Percentiles rank a stretch among this genome's conserved stretches.
Evolutionary conservation across 2,329 filamentous ascomycete genomes (phyloP).

Genomic region (Clarireedia hainanense): DNA sequence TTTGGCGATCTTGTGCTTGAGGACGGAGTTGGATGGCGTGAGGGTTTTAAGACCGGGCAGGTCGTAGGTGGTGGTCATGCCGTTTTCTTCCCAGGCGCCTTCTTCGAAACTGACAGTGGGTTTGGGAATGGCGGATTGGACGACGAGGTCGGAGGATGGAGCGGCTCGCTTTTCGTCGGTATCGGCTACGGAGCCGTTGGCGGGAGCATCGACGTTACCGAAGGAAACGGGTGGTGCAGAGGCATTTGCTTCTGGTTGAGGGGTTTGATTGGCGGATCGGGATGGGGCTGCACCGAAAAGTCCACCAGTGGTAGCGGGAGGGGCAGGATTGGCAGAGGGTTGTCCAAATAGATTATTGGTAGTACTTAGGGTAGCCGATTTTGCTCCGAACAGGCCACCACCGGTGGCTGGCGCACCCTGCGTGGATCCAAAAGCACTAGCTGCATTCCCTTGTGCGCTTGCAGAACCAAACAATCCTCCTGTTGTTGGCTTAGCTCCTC

Average conservation of each 20-base stretch:
- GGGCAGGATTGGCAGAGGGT: neutral
- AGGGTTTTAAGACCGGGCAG: slow-evolving; percentile 51
- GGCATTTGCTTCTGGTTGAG: too few relatives aligned
- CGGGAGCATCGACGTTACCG: neutral
- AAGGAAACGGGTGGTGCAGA: neutral
- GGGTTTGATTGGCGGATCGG: neutral
- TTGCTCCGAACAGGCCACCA: neutral
- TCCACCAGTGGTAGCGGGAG: neutral
- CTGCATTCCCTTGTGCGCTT: neutral
- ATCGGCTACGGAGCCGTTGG: neutral
- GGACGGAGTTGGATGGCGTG: slow-evolving; percentile 39
- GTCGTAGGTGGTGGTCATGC: slow-evolving; percentile 51
- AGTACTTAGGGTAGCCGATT: neutral
- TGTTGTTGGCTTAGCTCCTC: neutral
- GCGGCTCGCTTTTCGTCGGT: neutral
- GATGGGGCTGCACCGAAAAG: neutral
- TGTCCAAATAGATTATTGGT: neutral
- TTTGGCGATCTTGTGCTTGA: slow-evolving; percentile 53
- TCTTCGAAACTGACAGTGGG: slow-evolving; percentile 39
- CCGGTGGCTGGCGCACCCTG: neutral
- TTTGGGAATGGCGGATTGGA: slow-evolving; percentile 9
- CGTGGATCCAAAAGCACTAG: neutral
- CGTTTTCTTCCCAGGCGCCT: slow-evolving; percentile 49
- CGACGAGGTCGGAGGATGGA: neutral
- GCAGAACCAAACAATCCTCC: neutral